Base-by-base conservation (phyloP, 179 eudicot species). In the Silene noctiflora region DNA sequence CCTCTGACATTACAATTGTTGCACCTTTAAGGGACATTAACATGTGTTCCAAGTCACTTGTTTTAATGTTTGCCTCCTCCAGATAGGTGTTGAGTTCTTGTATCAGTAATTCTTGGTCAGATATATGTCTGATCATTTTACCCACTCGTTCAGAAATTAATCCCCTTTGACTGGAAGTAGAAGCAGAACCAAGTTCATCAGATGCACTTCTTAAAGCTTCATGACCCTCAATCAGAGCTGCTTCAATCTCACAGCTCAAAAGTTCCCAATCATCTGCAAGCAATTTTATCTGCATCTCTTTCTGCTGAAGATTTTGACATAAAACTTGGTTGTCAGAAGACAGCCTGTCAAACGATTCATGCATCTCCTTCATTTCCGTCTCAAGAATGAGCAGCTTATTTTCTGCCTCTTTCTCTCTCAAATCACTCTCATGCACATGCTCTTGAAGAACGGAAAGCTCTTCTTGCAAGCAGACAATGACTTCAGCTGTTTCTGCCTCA, bases 401-500 rank as follows among this genome's bases (percentile, higher is more conserved):
- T 67, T 88, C 81, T 3, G 90, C 70, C 76, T 89, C 88, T 69
- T 60, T 81, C 87, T 90, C 93, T 82, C 83, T 90, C 78, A 55
- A 60, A 53, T 75, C 87, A 80, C 92, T 79, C 20, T 87, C 91
- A 20, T 89, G 82, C 67, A 89, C 89, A 69, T 88, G 90, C 73
- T 88, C 91, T 82, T 96, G 98, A 84, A 96, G 89, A 77, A 77
- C 75, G 53, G 84, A 80, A 64, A 96, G 91, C 77, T 96, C 98
- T 79, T 91, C 99, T 83, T 96, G 98, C 90, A 96, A 78, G 90
- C 90, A 90, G 71, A 96, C 90, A 71, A 96, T 96, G 76, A 91
- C 99, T 75, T 91, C 94, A 70, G 97, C 99, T 77, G 99, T 96
- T 88, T 93, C 98, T 55, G 90, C 97, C 83, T 96, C 99, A 63